Evolutionary conservation across 1,284 basidiomycete species (phyloP).

Genomic region (Ceratobasidium sp.): DNA sequence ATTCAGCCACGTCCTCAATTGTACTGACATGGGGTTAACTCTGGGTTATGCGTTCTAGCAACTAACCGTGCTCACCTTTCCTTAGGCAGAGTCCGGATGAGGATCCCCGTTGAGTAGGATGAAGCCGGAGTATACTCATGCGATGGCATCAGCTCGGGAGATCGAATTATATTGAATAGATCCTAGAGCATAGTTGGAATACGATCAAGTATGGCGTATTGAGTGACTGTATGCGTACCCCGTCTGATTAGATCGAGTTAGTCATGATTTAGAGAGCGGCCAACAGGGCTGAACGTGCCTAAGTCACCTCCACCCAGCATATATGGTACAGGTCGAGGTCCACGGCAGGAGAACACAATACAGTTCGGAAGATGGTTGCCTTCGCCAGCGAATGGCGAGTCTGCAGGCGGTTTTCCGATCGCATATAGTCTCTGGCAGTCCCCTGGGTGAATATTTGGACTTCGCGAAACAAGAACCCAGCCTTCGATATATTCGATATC

Average conservation of each 20-base stretch:
- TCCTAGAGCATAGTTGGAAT: slow-evolving; percentile 26
- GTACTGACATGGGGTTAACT: slow-evolving; percentile 33
- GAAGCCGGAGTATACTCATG: slow-evolving; percentile 40
- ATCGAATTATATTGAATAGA: slow-evolving; percentile 48
- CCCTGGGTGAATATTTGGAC: slow-evolving; percentile 49
- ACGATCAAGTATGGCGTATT: no score
- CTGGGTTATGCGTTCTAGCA: background rate
- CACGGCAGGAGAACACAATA: slow-evolving; percentile 47
- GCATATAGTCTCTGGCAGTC: slow-evolving; percentile 48
- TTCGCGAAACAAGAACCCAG: slow-evolving; percentile 47
- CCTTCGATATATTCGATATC: slow-evolving; percentile 42
- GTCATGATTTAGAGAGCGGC: background rate
- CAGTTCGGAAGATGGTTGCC: slow-evolving; percentile 46
- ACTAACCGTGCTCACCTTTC: background rate
- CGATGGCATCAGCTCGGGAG: slow-evolving; percentile 45
- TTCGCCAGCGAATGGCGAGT: slow-evolving; percentile 47
- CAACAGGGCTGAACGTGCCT: slow-evolving; percentile 28
- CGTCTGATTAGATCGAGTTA: slow-evolving; percentile 20
- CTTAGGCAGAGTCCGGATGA: slow-evolving; percentile 16
- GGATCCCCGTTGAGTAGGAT: slow-evolving; percentile 31
- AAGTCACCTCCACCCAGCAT: slow-evolving; percentile 50
- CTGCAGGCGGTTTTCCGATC: slow-evolving; percentile 47
- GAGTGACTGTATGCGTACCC: slow-evolving; percentile 34
- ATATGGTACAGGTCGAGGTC: slow-evolving; percentile 47
- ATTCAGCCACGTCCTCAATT: slow-evolving; percentile 50